Evolutionary conservation across 768 basidiomycete genomes (phyloP), one percentile per base, ranked within the genome.

Genomic region (Panaeolus cyanescens): DNA sequence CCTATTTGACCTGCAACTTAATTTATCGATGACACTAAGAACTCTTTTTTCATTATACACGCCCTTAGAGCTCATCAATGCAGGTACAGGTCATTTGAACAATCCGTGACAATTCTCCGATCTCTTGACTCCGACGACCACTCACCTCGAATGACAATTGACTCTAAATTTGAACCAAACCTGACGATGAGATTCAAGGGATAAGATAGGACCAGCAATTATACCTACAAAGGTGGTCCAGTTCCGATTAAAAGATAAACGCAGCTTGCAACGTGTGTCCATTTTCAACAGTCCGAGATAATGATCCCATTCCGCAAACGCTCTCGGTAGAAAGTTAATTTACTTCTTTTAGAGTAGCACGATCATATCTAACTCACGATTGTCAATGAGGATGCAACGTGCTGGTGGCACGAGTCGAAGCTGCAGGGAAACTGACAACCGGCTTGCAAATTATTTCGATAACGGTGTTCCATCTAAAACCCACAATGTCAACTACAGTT

Each of bases 321-420:
- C 45, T 25, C 45, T 50, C 45, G 45, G 45, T 50, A 50, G 25
- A 50, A 50, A 28, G 25, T 50, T 50, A 50, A 50, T 50, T 50
- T 50, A 50, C 45, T 50, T 50, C 7, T 50, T 50, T 50, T 50
- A 50, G 45, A 5, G 45, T 50, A 50, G 45, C 45, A 50, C 45
- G 45, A 50, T 50, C 45, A 50, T 42, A 42, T 50, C 45, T 50
- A 25, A 50, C 45, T 50, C 45, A 50, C 45, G 45, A 50, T 50
- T 50, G 45, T 50, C 45, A 50, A 25, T 13, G 13, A 50, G 45
- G 22, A 15, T 50, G 25, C 45, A 50, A 50, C 45, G 25, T 50
- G 45, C 45, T 28, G 45, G 45, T 42, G 45, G 45, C 45, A 50
- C 45, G 25, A 50, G 45, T 25, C 22, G 22, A 50, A 20, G 45